Conservation (phyloP, 2,329 filamentous ascomycete species). For the Botrytis squamosa region DNA sequence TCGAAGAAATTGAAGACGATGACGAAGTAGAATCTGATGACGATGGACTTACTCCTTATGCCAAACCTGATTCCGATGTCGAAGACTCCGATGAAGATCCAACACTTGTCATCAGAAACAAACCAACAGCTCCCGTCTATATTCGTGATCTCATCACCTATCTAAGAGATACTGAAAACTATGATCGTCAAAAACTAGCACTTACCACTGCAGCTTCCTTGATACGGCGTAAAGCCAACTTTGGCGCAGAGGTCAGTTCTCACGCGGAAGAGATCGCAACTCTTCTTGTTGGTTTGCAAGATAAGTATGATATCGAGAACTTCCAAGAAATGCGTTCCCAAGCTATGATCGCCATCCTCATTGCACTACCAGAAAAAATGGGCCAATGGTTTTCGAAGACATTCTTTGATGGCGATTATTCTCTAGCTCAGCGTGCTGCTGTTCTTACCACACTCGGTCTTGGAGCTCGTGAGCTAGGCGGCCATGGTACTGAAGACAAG, state of each 20-base stretch:
- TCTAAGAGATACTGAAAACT: conserved; percentile 77
- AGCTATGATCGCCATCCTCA: conserved; percentile 76
- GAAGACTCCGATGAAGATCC: conserved; percentile 94
- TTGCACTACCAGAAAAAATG: conserved; percentile 74
- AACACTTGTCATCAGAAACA: conserved; percentile 79
- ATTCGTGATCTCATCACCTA: conserved; percentile 79
- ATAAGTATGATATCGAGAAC: conserved; percentile 77
- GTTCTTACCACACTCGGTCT: conserved; percentile 81
- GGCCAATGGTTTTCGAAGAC: conserved; percentile 80
- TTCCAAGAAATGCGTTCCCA: conserved; percentile 77
- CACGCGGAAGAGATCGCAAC: conserved; percentile 79
- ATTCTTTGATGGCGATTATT: conserved; percentile 92
- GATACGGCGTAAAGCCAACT: conserved; percentile 84
- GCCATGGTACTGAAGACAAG: conserved; percentile 54
- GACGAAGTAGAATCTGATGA: conserved; percentile 49
- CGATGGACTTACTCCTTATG: conserved; percentile 65
- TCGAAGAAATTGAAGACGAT: conserved; percentile 64
- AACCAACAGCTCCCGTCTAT: conserved; percentile 82
- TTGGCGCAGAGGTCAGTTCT: conserved; percentile 83
- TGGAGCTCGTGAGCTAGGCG: conserved; percentile 79
- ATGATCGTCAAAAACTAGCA: conserved; percentile 79
- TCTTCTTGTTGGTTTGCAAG: conserved; percentile 74
- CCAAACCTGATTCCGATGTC: conserved; percentile 81
- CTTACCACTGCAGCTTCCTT: conserved; percentile 73
- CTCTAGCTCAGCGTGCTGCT: conserved; percentile 76